These are phyloP conservation scores for Bidens hawaiensis DNA, from an alignment of 140 eudicot species.

Conservation along the genomic window DNA sequence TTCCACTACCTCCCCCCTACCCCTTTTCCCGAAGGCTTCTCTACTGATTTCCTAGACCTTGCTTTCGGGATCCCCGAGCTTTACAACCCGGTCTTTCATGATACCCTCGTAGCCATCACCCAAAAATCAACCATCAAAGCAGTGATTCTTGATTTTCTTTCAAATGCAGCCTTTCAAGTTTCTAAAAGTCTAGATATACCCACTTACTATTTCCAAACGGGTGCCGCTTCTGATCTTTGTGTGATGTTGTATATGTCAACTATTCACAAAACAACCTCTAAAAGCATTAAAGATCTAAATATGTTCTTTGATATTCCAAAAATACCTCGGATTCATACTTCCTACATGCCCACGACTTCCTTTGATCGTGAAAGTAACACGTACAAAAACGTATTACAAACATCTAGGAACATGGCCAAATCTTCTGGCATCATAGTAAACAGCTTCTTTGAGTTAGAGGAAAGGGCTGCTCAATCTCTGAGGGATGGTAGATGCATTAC, in stretches of 20 bases:
- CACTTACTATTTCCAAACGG: slow-evolving; percentile 39
- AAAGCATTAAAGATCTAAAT: slow-evolving; percentile 22
- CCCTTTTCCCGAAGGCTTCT: slow-evolving; percentile 18
- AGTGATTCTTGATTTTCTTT: too few relatives aligned
- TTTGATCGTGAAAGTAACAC: slow-evolving; percentile 2
- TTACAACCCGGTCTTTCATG: too few relatives aligned
- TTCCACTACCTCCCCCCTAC: slow-evolving; percentile 43
- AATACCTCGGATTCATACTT: slow-evolving; percentile 35
- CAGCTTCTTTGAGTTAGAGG: slow-evolving; percentile 41
- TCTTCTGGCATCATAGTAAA: slow-evolving; percentile 42
- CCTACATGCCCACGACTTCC: slow-evolving; percentile 19
- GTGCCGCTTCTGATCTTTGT: slow-evolving; percentile 28
- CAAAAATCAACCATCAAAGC: slow-evolving; percentile 14
- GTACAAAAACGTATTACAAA: slow-evolving; percentile 23
- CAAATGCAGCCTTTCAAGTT: too few relatives aligned
- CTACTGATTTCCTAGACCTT: neutral
- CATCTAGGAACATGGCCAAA: slow-evolving; percentile 22
- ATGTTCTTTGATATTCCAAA: slow-evolving; percentile 35
- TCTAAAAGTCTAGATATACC: slow-evolving; percentile 31
- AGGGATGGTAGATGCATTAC: too few relatives aligned
- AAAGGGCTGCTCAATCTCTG: too few relatives aligned
- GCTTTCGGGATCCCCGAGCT: slow-evolving; percentile 35
- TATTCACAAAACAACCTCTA: slow-evolving; percentile 14
- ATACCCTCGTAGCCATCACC: slow-evolving; percentile 32
- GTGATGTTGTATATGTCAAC: slow-evolving; percentile 26